Percentiles rank a stretch among this genome's conserved stretches.
These are phyloP conservation scores for Peronospora destructor DNA, from an alignment of 352 stramenopile genomes.

Conservation along the genomic window DNA sequence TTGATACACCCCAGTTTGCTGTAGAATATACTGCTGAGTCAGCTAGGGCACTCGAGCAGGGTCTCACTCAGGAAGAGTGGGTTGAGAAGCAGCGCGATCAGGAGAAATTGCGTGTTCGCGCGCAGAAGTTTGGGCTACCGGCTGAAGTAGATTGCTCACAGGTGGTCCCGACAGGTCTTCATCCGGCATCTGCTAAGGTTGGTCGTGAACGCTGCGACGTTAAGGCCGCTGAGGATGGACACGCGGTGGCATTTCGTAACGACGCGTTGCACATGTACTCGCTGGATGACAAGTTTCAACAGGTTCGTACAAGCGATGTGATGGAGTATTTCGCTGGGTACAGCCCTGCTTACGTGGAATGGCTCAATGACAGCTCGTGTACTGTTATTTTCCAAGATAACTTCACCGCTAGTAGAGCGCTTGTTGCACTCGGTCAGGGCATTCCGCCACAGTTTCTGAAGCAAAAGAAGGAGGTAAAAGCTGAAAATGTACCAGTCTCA, in stretches of 20 bases:
- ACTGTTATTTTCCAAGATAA: slow-evolving; percentile 78
- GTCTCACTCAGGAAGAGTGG: slow-evolving; percentile 73
- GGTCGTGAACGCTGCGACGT: slow-evolving; percentile 55
- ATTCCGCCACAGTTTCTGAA: slow-evolving; percentile 44
- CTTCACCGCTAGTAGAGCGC: slow-evolving; percentile 53
- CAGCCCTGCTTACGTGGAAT: slow-evolving; percentile 80
- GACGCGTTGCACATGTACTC: slow-evolving; percentile 82
- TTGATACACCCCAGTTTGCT: slow-evolving; percentile 69
- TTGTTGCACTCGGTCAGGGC: slow-evolving; percentile 49
- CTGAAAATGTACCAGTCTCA: slow-evolving; percentile 1
- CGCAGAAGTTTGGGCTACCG: slow-evolving; percentile 65
- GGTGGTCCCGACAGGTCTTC: slow-evolving; percentile 22
- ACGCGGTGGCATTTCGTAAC: slow-evolving; percentile 36
- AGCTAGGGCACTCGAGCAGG: slow-evolving; percentile 48
- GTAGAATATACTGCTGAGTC: slow-evolving; percentile 61
- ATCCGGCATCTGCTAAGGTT: slow-evolving; percentile 49
- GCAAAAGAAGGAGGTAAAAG: slow-evolving; percentile 24
- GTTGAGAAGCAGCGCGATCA: slow-evolving; percentile 46
- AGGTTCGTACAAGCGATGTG: slow-evolving; percentile 74
- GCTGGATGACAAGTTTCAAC: slow-evolving; percentile 70
- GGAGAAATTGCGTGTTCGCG: slow-evolving; percentile 55
- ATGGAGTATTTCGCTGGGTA: slow-evolving; percentile 75
- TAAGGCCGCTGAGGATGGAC: slow-evolving; percentile 19
- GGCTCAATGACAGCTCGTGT: slow-evolving; percentile 82
- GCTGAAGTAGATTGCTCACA: slow-evolving; percentile 31